Percentiles rank a stretch among this genome's conserved stretches.
These are phyloP conservation scores for Telfairia occidentalis DNA, from an alignment of 331 rosid species.

Conservation along the genomic window DNA sequence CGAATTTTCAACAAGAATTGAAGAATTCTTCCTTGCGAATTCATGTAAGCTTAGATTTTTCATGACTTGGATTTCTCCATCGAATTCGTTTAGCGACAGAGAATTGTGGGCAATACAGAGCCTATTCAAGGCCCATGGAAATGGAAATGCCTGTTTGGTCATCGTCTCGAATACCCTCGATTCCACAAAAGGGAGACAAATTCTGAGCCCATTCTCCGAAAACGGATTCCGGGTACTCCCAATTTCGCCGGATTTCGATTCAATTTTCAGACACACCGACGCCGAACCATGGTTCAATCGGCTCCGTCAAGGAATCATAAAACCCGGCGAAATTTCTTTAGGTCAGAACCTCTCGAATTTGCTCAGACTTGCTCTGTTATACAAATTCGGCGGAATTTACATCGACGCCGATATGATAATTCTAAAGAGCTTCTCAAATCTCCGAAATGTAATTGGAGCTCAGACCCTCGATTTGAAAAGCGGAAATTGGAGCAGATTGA, in stretches of 20 bases:
- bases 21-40: slow-evolving; percentile 33
- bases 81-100: slow-evolving; percentile 41
- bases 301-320: slow-evolving; percentile 45
- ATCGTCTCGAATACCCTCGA: slow-evolving; percentile 67
- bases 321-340: slow-evolving; percentile 67
- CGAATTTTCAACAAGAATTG: slow-evolving; percentile 31
- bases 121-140: slow-evolving; percentile 57
- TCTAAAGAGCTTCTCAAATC: slow-evolving; percentile 50
- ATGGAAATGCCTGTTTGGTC: slow-evolving; percentile 51
- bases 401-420: slow-evolving; percentile 59
- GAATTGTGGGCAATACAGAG: slow-evolving; percentile 59
- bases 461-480: slow-evolving; percentile 47
- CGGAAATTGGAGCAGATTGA: slow-evolving; percentile 71
- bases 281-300: slow-evolving; percentile 58
- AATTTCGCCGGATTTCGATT: slow-evolving; percentile 63
- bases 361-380: slow-evolving; percentile 58
- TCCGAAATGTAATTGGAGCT: slow-evolving; percentile 78
- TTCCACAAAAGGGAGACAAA: slow-evolving; percentile 33
- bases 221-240: slow-evolving; percentile 41
- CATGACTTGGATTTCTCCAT: slow-evolving; percentile 90
- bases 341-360: slow-evolving; percentile 88
- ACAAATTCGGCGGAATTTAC: slow-evolving; percentile 71
- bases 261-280: slow-evolving; percentile 48
- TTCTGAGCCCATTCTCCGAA: slow-evolving; percentile 37
- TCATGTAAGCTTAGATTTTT: slow-evolving; percentile 53